Conservation (phyloP, 176 grass and related monocot genomes). For the Secale cereale region DNA sequence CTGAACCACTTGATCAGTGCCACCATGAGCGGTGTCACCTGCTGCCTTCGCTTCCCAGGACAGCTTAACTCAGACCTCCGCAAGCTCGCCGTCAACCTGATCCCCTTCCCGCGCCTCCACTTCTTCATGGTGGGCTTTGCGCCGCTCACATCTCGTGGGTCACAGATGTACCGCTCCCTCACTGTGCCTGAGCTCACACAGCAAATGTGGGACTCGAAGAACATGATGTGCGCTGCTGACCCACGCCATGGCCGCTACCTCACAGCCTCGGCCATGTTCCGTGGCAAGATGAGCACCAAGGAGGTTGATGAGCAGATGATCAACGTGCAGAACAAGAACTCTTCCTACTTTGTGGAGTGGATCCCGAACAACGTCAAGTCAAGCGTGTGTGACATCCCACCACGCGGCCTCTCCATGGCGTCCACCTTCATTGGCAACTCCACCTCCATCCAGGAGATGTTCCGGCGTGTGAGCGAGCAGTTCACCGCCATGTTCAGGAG, state of each 20-base stretch:
- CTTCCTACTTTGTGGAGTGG: conserved; percentile 82
- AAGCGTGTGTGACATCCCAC: conserved; percentile 72
- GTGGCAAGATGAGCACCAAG: conserved; percentile 92
- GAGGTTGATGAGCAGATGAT: conserved; percentile 88
- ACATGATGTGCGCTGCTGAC: conserved; percentile 84
- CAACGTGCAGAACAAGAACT: conserved; percentile 81
- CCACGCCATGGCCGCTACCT: conserved; percentile 69
- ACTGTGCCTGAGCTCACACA: conserved; percentile 72
- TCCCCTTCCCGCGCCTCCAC: conserved; percentile 81
- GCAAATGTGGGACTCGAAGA: conserved; percentile 83
- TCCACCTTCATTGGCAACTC: conserved; percentile 76
- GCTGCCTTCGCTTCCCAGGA: conserved; percentile 79
- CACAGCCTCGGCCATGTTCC: conserved; percentile 74
- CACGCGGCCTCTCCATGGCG: conserved; percentile 57
- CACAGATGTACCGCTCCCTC: conserved; percentile 72
- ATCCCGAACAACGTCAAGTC: conserved; percentile 78
- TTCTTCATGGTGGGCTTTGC: conserved; percentile 89
- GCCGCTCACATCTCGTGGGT: conserved; percentile 68
- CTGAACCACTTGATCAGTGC: conserved; percentile 76
- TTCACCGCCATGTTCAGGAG: conserved; percentile 90
- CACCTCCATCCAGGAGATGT: conserved; percentile 87
- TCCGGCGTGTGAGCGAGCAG: conserved; percentile 67
- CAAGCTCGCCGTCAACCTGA: conserved; percentile 75
- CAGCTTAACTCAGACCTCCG: conserved; percentile 80
- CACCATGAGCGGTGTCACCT: conserved; percentile 78